Percentiles rank a stretch among this genome's conserved stretches.
Evolutionary conservation across 257 asterid genomes (phyloP).

Genomic region (Ligustrum vulgare): DNA sequence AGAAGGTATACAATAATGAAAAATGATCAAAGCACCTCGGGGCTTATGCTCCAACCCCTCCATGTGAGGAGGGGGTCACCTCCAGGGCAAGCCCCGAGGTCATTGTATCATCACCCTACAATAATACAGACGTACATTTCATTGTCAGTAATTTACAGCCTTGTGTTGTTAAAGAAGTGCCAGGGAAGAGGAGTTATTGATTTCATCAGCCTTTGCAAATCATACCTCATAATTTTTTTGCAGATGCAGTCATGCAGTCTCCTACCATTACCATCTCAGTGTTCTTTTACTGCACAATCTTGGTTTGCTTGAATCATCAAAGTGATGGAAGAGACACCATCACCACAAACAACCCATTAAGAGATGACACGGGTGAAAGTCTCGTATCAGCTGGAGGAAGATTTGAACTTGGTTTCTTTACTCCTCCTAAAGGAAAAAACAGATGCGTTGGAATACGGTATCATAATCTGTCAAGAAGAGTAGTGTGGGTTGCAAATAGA

Average conservation of each 20-base stretch:
- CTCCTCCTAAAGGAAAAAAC: conserved; percentile 2
- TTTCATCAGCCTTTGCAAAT: background rate
- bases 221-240: background rate
- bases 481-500: conserved; percentile 55
- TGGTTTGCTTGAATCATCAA: background rate
- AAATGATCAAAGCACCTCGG: too few species aligned
- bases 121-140: too few species aligned
- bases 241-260: background rate
- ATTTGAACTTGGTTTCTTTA: conserved; percentile 49
- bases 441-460: conserved; percentile 54
- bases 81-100: too few species aligned
- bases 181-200: too few species aligned
- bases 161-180: too few species aligned
- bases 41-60: too few species aligned
- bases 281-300: background rate
- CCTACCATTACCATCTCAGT: background rate
- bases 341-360: background rate
- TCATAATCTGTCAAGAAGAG: conserved; percentile 12
- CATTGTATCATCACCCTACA: too few species aligned
- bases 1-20: too few species aligned
- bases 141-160: too few species aligned
- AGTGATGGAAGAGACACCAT: conserved; percentile 35
- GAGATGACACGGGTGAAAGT: conserved; percentile 14
- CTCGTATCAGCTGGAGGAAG: conserved; percentile 37
- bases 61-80: too few species aligned